Evolutionary conservation across 768 basidiomycete species (phyloP).

Genomic region (Pleurotus djamor): DNA sequence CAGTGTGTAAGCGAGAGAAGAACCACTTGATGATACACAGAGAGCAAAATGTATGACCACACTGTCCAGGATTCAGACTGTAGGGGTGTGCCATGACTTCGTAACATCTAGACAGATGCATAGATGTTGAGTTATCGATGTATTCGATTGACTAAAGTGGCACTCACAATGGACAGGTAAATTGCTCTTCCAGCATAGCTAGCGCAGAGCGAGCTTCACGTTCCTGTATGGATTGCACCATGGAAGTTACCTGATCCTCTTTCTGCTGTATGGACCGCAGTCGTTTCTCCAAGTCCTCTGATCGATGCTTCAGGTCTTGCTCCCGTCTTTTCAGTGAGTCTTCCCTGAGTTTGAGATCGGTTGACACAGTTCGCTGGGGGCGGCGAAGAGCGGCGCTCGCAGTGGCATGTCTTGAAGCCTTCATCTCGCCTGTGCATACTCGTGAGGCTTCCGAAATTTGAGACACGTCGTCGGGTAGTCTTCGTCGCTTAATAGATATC

Average conservation of each 20-base stretch:
- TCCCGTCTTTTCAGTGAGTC: conserved; percentile 32
- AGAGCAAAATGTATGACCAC: conserved; percentile 71
- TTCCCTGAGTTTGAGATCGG: conserved; percentile 37
- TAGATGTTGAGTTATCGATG: not conserved
- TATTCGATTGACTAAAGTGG: not conserved
- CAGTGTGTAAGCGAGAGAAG: conserved; percentile 62
- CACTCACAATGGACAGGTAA: conserved; percentile 62
- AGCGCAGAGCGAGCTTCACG: conserved; percentile 40
- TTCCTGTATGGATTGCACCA: conserved; percentile 40
- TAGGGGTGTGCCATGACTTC: conserved; percentile 66
- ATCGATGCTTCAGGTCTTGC: conserved; percentile 32
- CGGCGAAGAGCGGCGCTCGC: conserved; percentile 28
- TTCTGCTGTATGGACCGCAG: conserved; percentile 31
- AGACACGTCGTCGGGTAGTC: not conserved
- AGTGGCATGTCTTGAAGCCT: conserved; percentile 4
- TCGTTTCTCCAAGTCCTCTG: conserved; percentile 38
- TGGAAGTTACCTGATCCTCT: conserved; percentile 37
- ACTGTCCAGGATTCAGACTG: conserved; percentile 47
- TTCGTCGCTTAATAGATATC: conserved; percentile 9
- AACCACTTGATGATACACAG: conserved; percentile 68
- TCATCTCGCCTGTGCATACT: not conserved
- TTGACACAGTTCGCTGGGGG: conserved; percentile 35
- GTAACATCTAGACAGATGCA: conserved; percentile 47
- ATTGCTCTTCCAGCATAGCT: conserved; percentile 57
- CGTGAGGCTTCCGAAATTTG: conserved; percentile 1